These are phyloP conservation scores for Blastobotrys capitulatus DNA, from an alignment of 1,139 yeast species.

Conservation along the genomic window DNA sequence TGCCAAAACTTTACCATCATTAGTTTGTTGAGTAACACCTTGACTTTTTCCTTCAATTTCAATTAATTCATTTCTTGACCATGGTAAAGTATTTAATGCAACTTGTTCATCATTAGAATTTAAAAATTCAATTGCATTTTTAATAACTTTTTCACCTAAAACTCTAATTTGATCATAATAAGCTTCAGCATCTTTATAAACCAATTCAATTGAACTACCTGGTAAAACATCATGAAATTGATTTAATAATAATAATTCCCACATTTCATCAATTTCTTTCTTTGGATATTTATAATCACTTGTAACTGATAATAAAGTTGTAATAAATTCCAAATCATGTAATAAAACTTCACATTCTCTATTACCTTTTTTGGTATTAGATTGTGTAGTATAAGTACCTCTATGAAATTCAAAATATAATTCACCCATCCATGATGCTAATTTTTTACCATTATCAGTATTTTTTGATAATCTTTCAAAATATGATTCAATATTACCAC, in stretches of 20 bases:
- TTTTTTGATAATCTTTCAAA: conserved; percentile 57
- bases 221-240: conserved; percentile 97
- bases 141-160: conserved; percentile 48
- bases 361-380: conserved; percentile 69
- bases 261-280: conserved; percentile 57
- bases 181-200: conserved; percentile 85
- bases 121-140: conserved; percentile 42
- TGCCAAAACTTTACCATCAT: conserved; percentile 11
- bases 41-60: conserved; percentile 29
- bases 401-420: conserved; percentile 92
- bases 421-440: conserved; percentile 92
- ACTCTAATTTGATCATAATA: conserved; percentile 56
- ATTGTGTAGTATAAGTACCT: conserved; percentile 94
- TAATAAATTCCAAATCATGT: conserved; percentile 80
- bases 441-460: conserved; percentile 57
- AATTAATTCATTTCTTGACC: conserved; percentile 57
- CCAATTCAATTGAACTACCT: conserved; percentile 95
- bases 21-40: conserved; percentile 12
- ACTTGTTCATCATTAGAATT: conserved; percentile 26
- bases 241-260: conserved; percentile 85
- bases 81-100: conserved; percentile 55
- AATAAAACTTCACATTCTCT: conserved; percentile 67
- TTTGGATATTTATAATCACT: conserved; percentile 64
- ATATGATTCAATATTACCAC: conserved; percentile 70
- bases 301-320: conserved; percentile 62